These are phyloP conservation scores for Coniella vitis DNA, from an alignment of 2,329 filamentous ascomycete genomes.

Conservation along the genomic window DNA sequence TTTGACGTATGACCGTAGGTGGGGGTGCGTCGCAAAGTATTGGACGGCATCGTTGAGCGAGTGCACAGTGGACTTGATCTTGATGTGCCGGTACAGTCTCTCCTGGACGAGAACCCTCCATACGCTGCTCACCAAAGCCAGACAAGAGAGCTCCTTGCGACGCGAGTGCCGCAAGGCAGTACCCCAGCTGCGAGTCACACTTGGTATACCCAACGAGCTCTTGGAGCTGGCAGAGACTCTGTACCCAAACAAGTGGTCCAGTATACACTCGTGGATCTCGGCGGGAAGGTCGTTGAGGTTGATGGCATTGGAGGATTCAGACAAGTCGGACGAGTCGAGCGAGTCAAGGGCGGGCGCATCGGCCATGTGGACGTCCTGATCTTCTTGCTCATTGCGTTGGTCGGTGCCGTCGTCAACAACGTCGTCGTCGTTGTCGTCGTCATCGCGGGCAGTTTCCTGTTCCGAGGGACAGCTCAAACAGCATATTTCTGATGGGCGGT, in stretches of 20 bases:
- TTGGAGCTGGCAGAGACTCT: conserved; percentile 54
- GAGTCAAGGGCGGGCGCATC: conserved; percentile 10
- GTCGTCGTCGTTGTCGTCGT: conserved; percentile 20
- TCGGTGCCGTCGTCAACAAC: conserved; percentile 18
- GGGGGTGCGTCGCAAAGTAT: conserved; percentile 53
- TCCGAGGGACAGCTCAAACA: conserved; percentile 33
- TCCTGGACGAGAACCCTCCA: conserved; percentile 66
- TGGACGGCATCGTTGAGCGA: conserved; percentile 51
- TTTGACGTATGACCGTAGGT: conserved; percentile 58
- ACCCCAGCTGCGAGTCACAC: conserved; percentile 52
- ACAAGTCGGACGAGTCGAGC: conserved; percentile 15
- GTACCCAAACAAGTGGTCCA: conserved; percentile 66
- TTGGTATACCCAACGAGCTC: conserved; percentile 47
- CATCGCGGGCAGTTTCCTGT: conserved; percentile 21
- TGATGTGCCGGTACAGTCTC: conserved; percentile 68
- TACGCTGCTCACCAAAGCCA: conserved; percentile 54
- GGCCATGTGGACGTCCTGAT: background rate
- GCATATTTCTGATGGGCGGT: conserved; percentile 36
- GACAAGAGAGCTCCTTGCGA: conserved; percentile 57
- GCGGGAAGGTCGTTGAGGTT: conserved; percentile 51
- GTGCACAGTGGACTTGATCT: conserved; percentile 63
- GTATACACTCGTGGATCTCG: conserved; percentile 65
- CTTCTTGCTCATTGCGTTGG: background rate
- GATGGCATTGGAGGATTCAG: conserved; percentile 18
- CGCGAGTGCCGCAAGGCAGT: conserved; percentile 61